Evolutionary conservation across 345 rosid species (phyloP), one percentile per base, ranked within the genome.

Genomic region (Sisymbrium altissimum): DNA sequence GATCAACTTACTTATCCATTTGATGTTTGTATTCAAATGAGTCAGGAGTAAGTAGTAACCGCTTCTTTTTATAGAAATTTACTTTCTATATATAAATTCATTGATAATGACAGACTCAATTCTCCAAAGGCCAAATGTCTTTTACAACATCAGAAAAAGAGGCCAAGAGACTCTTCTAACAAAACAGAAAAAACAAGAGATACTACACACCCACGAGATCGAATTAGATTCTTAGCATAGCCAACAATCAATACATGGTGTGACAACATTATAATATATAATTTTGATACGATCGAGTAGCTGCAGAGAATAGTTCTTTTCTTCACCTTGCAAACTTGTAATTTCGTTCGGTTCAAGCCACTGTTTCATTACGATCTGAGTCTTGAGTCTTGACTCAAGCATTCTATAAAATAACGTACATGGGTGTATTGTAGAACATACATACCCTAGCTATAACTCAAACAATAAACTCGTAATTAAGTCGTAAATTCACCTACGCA

Each of bases 211-310:
- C 44, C 44, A 58, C 25, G 63, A 57, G 21, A 41, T 36, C 23
- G 74, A 75, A 75, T 75, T 63, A 32, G 68, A 61, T 75, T 33
- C 79, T 68, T 68, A 52, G 63, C 79, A 53, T 75, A 68, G 69
- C 33, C 4, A 41, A 50, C 69, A 75, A 75, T 75, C 74, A 60
- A 75, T 35, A 75, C 46, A 48, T 40, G 32, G 3, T 50, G 32
- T 23, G 54, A 59, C 45, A 30, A 38, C 5, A 66, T 14, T 39
- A 46, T 9, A 74, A 46, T 74, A 46, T 58, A 75, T 40, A 63
- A 3, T 41, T 67, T 57, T 67, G 46, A 65, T 66, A 46, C 65
- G 9, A 66, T 46, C 57, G 61, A 36, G 41, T 74, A 36, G 60
- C 78, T 46, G 23, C 72, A 75, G 74, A 68, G 64, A 68, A 68